Evolutionary conservation across 495 filamentous ascomycete species (phyloP), one percentile per base, ranked within the genome.

Genomic region (Stereocaulon alpinum): DNA sequence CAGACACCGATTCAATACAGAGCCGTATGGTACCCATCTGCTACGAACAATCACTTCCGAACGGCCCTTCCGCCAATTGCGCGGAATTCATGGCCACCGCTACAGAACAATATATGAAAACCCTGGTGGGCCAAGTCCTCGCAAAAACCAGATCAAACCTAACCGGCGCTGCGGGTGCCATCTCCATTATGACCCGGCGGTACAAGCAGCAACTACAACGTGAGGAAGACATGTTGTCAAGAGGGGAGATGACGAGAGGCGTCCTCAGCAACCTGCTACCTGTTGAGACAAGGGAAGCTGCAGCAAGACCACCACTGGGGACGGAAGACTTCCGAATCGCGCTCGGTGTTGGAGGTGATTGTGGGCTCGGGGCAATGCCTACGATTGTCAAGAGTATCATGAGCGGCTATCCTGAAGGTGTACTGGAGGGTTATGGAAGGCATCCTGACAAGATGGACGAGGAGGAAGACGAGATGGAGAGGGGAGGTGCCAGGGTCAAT

Each of bases 21-120:
- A 78, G 82, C 20, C 87, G 91, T 58, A 94, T 97, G 87, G 76
- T 89, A 18, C 91, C 93, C 10, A 93, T 96, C 63, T 95, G 89
- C 72, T 96, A 95, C 72, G 93, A 96, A 71, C 80, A 88, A 61
- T 93, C 91, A 0, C 81, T 98, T 5, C 78, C 79, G n/a, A 80
- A 79, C 24, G 89, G 91, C 3, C 81, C 88, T 61, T 74, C 80
- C 7, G 68, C 83, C 6, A 82, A 88, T 30, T 88, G 88, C 40
- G 83, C 91, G 6, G 84, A 88, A 54, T 89, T 92, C 68, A 86
- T 98, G 83, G 86, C 88, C 24, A 83, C 90, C 45, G 93, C 92
- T 2, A 87, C 89, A 3, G 92, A 98, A 70, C 90, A 86, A 0
- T 96, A 86, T 66, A 84, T 97, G 60, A 97, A 96, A 72, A 88